phyloP scores from a whole-genome alignment of 169 alveolate genomes.

The Haemoproteus tartakovskyi region DNA sequence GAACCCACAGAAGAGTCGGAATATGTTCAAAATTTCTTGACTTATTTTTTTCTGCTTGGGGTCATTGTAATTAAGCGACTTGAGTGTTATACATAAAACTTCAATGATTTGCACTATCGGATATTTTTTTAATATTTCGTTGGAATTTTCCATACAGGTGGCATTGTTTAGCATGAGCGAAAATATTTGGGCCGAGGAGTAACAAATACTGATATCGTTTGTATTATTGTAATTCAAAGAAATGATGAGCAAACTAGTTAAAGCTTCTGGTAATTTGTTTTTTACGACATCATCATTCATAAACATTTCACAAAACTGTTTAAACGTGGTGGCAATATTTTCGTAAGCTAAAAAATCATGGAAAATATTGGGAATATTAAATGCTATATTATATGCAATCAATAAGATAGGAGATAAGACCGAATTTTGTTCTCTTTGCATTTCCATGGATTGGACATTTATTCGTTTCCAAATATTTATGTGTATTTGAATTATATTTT shows the following conservation, averaged over 20 bases:
- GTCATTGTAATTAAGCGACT: constrained; percentile 53
- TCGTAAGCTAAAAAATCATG: constrained; percentile 41
- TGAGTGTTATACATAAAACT: constrained; percentile 16
- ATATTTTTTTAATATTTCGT: constrained; percentile 52
- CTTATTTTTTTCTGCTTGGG: constrained; percentile 58
- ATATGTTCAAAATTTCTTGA: constrained; percentile 37
- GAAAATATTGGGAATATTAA: constrained; percentile 30
- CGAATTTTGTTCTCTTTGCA: constrained; percentile 64
- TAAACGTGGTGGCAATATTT: constrained; percentile 36
- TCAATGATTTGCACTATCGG: constrained; percentile 57
- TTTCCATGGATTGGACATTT: constrained; percentile 55
- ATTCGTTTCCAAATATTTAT: constrained; percentile 39
- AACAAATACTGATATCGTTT: constrained; percentile 43
- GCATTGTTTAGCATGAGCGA: constrained; percentile 49
- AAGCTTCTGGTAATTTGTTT: constrained; percentile 29
- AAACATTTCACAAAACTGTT: constrained; percentile 40
- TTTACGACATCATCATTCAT: constrained; percentile 40
- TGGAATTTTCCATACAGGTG: constrained; percentile 14
- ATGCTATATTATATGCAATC: constrained; percentile 31
- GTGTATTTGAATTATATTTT: constrained; percentile 49
- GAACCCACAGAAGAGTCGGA: constrained; percentile 51
- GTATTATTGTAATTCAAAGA: constrained; percentile 47
- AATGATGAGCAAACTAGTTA: constrained; percentile 43
- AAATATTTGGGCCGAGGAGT: constrained; percentile 19
- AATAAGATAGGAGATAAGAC: constrained; percentile 37